Base-by-base conservation (phyloP, 2,329 filamentous ascomycete genomes). In the Mollisia scopiformis region DNA sequence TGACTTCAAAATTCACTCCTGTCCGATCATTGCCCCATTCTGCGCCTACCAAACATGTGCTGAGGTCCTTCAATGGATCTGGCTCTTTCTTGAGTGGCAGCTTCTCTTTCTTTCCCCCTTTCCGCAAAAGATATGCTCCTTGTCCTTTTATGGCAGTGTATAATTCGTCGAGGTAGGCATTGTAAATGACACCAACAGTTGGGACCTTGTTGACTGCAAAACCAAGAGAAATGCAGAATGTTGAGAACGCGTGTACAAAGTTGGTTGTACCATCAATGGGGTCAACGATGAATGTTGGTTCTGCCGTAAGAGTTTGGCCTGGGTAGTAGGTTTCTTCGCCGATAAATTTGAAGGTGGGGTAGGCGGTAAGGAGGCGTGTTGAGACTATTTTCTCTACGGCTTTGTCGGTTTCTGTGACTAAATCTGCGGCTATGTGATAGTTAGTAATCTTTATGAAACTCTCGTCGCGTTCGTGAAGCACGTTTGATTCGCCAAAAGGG, bases 231-330 rank as follows among this genome's bases (percentile, higher is more conserved):
- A 93, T 88, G 77, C 87, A 91, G 63, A 91, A 89, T 69, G 86
- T 83, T 4, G 89, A 89, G 76, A 91, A 89, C 21, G 83, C 84
- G 76, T 93, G 91, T 50, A 93, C 84, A 71, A 94, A 93, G 80
- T 93, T 93, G 54, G 88, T 92, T 6, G 86, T 93, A 71, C 89
- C 91, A 76, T 94, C 91, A 68, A 94, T 93, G 47, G 91, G 91
- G 73, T 94, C 91, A 66, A 91, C 88, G 71, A 93, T 84, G 76
- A 93, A 93, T 46, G 91, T 94, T 1, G 91, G 90, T 16, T 82
- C 82, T 30, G 81, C 74, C 0, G 86, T 88, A 50, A 94, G 79
- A 46, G 75, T 78, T 62, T 81, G 77, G 68, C 89, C 89, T 1
- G 88, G 84, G 64, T 86, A 80, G 78, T 92, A 90, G 28, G 90